phyloP scores from a whole-genome alignment of 176 grass and related monocot genomes.

The Hsuehochloa calcarea region DNA sequence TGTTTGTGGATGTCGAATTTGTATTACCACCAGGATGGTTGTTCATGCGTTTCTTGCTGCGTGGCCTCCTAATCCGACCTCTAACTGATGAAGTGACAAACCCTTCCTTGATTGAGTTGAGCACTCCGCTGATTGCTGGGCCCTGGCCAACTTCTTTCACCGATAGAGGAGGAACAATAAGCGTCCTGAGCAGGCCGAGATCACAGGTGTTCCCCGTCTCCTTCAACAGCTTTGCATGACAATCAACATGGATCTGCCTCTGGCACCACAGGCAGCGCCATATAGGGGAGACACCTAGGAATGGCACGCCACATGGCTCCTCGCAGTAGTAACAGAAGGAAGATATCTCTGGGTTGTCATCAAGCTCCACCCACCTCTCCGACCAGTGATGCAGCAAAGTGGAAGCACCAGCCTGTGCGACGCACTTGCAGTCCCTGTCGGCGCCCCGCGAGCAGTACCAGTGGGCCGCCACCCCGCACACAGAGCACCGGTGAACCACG shows the following conservation, averaged over 20 bases:
- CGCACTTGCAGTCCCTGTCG: slow-evolving; percentile 71
- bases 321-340: slow-evolving; percentile 81
- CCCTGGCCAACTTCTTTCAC: slow-evolving; percentile 64
- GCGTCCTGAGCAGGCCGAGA: slow-evolving; percentile 60
- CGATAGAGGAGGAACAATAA: slow-evolving; percentile 75
- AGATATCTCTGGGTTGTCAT: slow-evolving; percentile 55
- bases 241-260: slow-evolving; percentile 77
- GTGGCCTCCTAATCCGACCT: slow-evolving; percentile 47
- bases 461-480: slow-evolving; percentile 66
- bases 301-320: slow-evolving; percentile 61
- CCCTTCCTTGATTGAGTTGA: slow-evolving; percentile 64
- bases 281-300: slow-evolving; percentile 80
- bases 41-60: slow-evolving; percentile 46
- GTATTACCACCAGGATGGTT: slow-evolving; percentile 45
- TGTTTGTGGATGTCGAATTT: slow-evolving; percentile 11
- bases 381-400: slow-evolving; percentile 90
- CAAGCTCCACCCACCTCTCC: slow-evolving; percentile 65
- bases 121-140: slow-evolving; percentile 39
- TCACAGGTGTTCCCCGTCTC: slow-evolving; percentile 66
- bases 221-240: slow-evolving; percentile 67
- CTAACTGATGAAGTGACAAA: slow-evolving; percentile 43
- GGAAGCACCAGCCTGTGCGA: slow-evolving; percentile 55
- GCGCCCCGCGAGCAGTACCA: slow-evolving; percentile 42
- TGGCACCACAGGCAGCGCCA: slow-evolving; percentile 95
- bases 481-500: slow-evolving; percentile 52